Evolutionary conservation across 2,329 filamentous ascomycete species (phyloP).

Genomic region (Trichophyton rubrum): DNA sequence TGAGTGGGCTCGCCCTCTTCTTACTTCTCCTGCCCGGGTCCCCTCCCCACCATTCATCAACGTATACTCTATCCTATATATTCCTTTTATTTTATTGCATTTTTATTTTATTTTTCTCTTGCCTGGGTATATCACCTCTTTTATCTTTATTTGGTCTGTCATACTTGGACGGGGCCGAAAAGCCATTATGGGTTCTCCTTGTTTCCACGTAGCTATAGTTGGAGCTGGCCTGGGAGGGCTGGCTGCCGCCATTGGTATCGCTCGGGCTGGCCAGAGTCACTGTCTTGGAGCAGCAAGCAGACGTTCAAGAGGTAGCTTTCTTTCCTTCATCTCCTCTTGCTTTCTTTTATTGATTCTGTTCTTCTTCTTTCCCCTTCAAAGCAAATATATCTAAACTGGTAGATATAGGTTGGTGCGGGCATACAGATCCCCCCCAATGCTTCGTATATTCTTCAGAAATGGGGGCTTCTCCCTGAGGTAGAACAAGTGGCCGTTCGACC

Average conservation of each 20-base stretch:
- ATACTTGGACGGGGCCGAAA: background rate
- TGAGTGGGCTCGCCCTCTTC: background rate
- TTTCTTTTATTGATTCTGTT: background rate
- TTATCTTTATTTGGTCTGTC: no score
- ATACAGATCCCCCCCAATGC: constrained; percentile 26
- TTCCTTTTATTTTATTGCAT: no score
- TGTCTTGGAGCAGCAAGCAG: constrained; percentile 27
- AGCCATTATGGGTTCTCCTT: background rate
- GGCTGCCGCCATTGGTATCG: constrained; percentile 15
- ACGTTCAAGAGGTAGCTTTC: constrained; percentile 27
- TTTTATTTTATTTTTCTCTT: background rate
- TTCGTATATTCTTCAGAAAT: constrained; percentile 19
- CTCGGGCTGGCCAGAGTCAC: constrained; percentile 14
- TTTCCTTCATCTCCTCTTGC: background rate
- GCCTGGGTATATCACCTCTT: background rate
- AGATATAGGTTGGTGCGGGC: constrained; percentile 21
- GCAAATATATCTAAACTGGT: background rate
- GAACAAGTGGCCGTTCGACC: constrained; percentile 21
- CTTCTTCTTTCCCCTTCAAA: background rate
- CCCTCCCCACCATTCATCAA: no score
- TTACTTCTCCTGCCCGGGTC: background rate
- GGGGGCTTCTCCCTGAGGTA: constrained; percentile 19
- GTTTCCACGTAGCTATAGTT: constrained; percentile 14
- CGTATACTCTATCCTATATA: no score
- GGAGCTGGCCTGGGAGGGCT: constrained; percentile 17